Evolutionary conservation across 371 early-diverging fungal genomes (phyloP).

Genomic region (Mortierella polycephala): DNA sequence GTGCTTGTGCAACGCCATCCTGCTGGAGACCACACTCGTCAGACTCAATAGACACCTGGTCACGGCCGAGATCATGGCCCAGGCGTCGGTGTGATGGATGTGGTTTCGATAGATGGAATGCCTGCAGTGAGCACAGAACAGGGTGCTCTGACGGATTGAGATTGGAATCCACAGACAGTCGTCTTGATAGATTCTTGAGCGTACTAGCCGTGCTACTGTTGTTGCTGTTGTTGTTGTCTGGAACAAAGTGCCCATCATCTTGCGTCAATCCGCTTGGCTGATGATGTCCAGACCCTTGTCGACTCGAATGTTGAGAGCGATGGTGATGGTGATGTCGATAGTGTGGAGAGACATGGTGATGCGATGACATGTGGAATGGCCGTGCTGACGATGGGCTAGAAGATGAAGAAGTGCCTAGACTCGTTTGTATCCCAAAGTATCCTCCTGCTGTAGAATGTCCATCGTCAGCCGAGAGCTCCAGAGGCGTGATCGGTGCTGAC

Average conservation of each 20-base stretch:
- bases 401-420: neutral
- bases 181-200: constrained; percentile 5
- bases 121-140: constrained; percentile 33
- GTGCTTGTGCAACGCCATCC: neutral
- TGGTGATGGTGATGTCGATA: constrained; percentile 4
- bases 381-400: neutral
- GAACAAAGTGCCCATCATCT: neutral
- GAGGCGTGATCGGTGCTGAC: constrained; percentile 41
- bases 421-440: constrained; percentile 22
- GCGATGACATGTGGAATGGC: neutral
- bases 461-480: constrained; percentile 33
- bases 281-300: constrained; percentile 6
- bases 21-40: neutral
- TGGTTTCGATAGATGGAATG: constrained; percentile 32
- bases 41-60: constrained; percentile 22
- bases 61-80: constrained; percentile 46
- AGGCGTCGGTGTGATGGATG: constrained; percentile 39
- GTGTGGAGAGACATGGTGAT: neutral
- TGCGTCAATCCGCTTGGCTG: neutral
- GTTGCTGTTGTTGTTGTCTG: neutral
- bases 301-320: constrained; percentile 3
- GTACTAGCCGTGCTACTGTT: neutral
- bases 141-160: constrained; percentile 36
- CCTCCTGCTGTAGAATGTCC: constrained; percentile 9
- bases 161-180: constrained; percentile 12